Evolutionary conservation across 768 basidiomycete genomes (phyloP).

Genomic region (Leccinellum rugosiceps): DNA sequence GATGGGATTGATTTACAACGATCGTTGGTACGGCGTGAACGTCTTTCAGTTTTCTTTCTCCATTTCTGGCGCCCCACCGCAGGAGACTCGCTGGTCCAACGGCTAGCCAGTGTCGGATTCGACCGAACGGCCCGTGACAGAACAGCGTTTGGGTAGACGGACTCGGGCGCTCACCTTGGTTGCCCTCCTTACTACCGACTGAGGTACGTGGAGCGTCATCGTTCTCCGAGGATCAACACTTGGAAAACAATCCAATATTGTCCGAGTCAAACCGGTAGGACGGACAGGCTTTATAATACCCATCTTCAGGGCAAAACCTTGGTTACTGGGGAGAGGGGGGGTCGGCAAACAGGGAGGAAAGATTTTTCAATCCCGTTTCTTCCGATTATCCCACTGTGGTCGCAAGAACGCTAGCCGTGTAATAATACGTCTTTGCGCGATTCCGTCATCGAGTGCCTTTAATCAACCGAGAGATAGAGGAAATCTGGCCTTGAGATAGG

Average conservation of each 20-base stretch:
- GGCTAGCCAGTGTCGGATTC: background rate
- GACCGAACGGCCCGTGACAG: conserved; percentile 1
- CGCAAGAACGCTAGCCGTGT: conserved; percentile 4
- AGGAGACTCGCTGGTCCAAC: background rate
- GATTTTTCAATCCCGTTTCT: background rate
- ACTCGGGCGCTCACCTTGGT: conserved; percentile 1
- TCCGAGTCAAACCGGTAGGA: background rate
- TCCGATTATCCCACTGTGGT: conserved; percentile 7
- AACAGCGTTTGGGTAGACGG: background rate
- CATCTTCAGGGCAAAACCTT: background rate
- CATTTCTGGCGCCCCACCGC: background rate
- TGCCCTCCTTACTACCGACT: background rate
- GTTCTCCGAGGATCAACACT: conserved; percentile 11
- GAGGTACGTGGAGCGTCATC: background rate
- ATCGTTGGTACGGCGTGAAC: background rate
- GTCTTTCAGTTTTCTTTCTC: background rate
- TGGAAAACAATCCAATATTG: background rate
- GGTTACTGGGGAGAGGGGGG: background rate
- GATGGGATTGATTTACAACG: background rate
- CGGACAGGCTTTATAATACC: background rate
- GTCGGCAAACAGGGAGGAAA: background rate
- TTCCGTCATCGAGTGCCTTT: conserved; percentile 11
- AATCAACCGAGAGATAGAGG: background rate
- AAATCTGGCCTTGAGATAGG: background rate
- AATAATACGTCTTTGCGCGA: background rate